Evolutionary conservation across 2,329 filamentous ascomycete genomes (phyloP), one percentile per base, ranked within the genome.

Genomic region (Neurospora sp.): DNA sequence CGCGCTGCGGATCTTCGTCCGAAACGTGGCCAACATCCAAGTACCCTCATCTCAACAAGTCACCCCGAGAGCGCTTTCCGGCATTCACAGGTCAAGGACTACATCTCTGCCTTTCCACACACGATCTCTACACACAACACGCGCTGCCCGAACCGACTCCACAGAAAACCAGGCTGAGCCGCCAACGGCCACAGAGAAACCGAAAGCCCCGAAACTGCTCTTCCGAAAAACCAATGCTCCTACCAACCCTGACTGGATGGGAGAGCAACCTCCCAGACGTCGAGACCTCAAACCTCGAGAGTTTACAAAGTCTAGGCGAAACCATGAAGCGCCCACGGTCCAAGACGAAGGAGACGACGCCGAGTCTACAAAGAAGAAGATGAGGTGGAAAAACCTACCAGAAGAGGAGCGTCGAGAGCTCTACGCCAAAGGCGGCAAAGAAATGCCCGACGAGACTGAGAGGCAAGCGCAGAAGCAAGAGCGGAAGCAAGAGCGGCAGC

Each of bases 1-100:
- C 38, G 80, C 84, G 8, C 76, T 85, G 74, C 78, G 80, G 69
- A 79, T 82, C n/a, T 87, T 87, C 70, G 76, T 86, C 12, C 81
- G 81, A 71, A 83, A 80, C 38, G 77, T 87, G 37, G 77, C 77
- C 2, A 80, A 83, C 72, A 75, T 82, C 37, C 81, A 83, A 69
- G 74, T 74, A 57, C 75, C 77, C 11, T 69, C 73, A 40, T 52
- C 37, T 46, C 39, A 15, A 33, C 28, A n/a, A n/a, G 37, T 67
- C 39, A 33, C 66, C n/a, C 39, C 23, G 12, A 67, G 39, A 41
- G n/a, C 66, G 38, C 39, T 67, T 8, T 36, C 39, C 12, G 17
- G 17, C 11, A n/a, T 39, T n/a, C 39, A 46, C 37, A 23, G 52
- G 52, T 23, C 15, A 62, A 10, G 15, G 8, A 17, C 23, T 10